Base-by-base conservation (phyloP, 495 filamentous ascomycete species). In the Aspergillus diversus region DNA sequence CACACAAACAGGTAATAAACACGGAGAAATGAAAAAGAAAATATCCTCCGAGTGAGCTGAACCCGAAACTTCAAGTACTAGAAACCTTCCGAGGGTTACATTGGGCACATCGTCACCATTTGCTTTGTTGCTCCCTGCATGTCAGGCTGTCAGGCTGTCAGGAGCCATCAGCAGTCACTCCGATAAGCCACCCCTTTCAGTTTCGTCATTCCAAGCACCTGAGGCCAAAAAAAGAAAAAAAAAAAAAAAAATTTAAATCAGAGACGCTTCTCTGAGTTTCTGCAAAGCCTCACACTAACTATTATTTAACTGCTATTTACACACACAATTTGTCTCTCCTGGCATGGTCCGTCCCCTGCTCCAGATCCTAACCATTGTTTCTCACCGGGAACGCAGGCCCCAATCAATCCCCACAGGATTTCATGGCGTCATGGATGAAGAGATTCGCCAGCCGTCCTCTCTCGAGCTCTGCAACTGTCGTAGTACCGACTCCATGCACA, bases 361-460 rank as follows among this genome's bases (percentile, higher is more conserved):
- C 56, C n/a, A 32, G 39, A 33, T 60, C 31, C 68, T 70, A 70
- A 70, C 65, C 68, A 53, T 65, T 65, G 48, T 67, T 63, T 67
- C 65, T 70, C 68, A 70, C 68, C 68, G 68, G 68, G 55, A 47
- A 63, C 61, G 27, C 33, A 54, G 49, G 55, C 52, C 55, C 50
- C 55, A 57, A 54, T 31, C 42, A 21, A 57, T 59, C 63, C 51
- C 63, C 67, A 64, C 60, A 49, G 39, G 53, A 60, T 70, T 63
- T 63, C 63, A 60, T 70, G 58, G 66, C 68, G 65, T 67, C 68
- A 70, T 63, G 56, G 57, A 61, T 63, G 59, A 43, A 52, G 13
- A 39, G 33, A 21, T 49, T 64, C 55, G 59, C 62, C 62, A 47
- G 39, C 42, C 9, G 15, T 49, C 5, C 21, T 49, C 15, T 50